These are phyloP conservation scores for Penicillium egyptiacum DNA, from an alignment of 495 filamentous ascomycete species.

Conservation along the genomic window DNA sequence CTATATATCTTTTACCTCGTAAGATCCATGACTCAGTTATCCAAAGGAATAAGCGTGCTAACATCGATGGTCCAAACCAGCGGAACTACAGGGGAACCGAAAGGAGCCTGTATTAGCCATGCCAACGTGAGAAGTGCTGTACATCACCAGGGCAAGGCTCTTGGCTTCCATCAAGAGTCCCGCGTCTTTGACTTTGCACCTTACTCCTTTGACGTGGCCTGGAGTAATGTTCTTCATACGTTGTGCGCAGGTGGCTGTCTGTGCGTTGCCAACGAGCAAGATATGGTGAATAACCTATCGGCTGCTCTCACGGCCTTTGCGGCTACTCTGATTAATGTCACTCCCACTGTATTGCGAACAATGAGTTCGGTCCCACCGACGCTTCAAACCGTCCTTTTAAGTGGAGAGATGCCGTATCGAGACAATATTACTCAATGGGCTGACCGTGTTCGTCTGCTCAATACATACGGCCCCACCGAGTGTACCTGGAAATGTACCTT, in stretches of 20 bases:
- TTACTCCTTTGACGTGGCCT: background rate
- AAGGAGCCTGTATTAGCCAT: background rate
- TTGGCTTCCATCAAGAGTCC: background rate
- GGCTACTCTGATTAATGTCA: background rate
- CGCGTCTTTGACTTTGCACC: background rate
- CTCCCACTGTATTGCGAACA: background rate
- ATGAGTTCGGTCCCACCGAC: background rate
- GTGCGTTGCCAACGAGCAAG: background rate
- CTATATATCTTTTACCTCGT: too few species aligned
- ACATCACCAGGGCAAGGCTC: background rate
- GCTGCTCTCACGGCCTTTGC: background rate
- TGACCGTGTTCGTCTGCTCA: background rate
- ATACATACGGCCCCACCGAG: background rate
- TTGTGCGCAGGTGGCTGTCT: background rate
- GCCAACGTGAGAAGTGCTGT: background rate
- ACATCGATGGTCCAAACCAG: too few species aligned
- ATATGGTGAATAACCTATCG: background rate
- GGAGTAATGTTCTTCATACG: background rate
- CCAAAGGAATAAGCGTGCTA: too few species aligned
- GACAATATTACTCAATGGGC: background rate
- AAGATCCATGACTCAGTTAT: too few species aligned
- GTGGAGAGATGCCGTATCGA: conserved; percentile 1
- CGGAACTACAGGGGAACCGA: background rate
- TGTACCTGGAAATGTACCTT: background rate
- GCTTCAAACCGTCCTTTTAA: background rate